Evolutionary conservation across 129 eudicot genomes (phyloP).

Genomic region (carrot (Daucus carota)): DH1_v3.0 NC_030383.2:33111501-33112000

Average conservation of each 20-base stretch:
- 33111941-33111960: not conserved
- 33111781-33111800: not conserved
- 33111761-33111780: not conserved
- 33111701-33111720: not conserved
- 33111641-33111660: not conserved
- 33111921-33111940: not conserved
- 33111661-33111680: not conserved
- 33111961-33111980: not conserved
- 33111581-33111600: not conserved
- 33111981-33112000: not conserved
- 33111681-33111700: not conserved
- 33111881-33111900: no score
- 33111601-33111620: not conserved
- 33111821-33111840: not conserved
- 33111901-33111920: no score
- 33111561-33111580: not conserved
- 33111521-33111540: no score
- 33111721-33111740: not conserved
- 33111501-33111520: no score
- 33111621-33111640: not conserved
- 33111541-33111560: not conserved
- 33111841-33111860: not conserved
- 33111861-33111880: no score
- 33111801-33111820: not conserved
- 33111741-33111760: not conserved